A percentile compares a stretch with the other conserved stretches of the same genome.
phyloP scores from a whole-genome alignment of 2,329 filamentous ascomycete genomes.

The Davidsoniella eucalypti region DNA sequence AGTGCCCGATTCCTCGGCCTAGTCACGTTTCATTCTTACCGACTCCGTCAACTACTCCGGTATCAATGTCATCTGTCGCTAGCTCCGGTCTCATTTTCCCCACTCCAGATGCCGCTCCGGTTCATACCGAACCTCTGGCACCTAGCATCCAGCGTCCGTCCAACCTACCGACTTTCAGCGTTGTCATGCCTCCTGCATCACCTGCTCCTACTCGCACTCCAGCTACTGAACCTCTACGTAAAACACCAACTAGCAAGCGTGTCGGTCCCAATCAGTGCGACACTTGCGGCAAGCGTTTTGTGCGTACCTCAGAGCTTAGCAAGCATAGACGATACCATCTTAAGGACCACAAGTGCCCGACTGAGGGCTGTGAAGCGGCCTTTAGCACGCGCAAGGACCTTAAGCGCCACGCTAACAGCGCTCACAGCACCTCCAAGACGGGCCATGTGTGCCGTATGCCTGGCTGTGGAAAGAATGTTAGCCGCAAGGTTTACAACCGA shows the following conservation, averaged over 20 bases:
- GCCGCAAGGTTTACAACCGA: slow-evolving; percentile 17
- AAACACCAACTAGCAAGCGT: slow-evolving; percentile 4
- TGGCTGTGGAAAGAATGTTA: slow-evolving; percentile 17
- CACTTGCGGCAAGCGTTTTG: slow-evolving; percentile 10
- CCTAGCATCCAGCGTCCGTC: background rate
- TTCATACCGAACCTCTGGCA: background rate
- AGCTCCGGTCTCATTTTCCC: slow-evolving; percentile 11
- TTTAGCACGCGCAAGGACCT: slow-evolving; percentile 18
- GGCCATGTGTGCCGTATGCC: slow-evolving; percentile 16
- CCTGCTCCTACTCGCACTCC: slow-evolving; percentile 3
- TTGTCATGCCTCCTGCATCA: background rate
- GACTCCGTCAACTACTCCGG: slow-evolving; percentile 11
- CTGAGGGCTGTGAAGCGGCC: slow-evolving; percentile 14
- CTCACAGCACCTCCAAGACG: slow-evolving; percentile 10
- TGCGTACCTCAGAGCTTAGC: slow-evolving; percentile 10
- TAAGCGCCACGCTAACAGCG: slow-evolving; percentile 16
- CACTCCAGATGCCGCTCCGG: slow-evolving; percentile 5
- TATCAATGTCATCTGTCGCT: slow-evolving; percentile 9
- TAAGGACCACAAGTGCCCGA: slow-evolving; percentile 15
- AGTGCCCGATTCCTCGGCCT: slow-evolving; percentile 6
- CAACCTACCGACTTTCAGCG: background rate
- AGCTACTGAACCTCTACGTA: slow-evolving; percentile 2
- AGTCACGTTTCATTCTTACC: slow-evolving; percentile 6
- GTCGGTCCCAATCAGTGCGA: slow-evolving; percentile 9
- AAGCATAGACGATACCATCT: slow-evolving; percentile 17